Conservation (phyloP, 306 rosid species). For the Neltuma alba region DNA sequence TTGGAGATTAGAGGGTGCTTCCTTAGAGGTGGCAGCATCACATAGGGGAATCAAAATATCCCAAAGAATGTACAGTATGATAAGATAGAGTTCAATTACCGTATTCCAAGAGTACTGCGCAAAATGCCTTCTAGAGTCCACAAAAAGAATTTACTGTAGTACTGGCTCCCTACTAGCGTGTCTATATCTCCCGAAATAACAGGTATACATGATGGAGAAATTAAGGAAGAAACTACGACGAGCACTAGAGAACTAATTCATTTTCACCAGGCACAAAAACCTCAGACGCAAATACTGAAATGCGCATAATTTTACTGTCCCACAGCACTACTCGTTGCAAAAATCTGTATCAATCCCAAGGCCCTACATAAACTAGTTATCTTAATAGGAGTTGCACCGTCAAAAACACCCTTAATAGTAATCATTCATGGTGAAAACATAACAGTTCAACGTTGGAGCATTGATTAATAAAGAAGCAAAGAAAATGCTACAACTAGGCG, state of each 20-base stretch:
- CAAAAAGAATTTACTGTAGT: background rate
- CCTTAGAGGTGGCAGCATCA: background rate
- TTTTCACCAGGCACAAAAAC: background rate
- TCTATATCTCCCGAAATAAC: background rate
- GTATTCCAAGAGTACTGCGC: background rate
- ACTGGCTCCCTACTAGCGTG: constrained; percentile 7
- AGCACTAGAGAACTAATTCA: background rate
- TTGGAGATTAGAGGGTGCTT: background rate
- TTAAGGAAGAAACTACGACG: background rate
- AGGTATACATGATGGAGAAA: background rate
- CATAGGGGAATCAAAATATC: background rate
- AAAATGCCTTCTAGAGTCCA: background rate
- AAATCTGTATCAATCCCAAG: background rate
- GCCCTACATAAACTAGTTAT: background rate
- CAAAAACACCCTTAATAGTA: background rate
- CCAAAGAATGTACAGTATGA: background rate
- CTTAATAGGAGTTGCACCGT: background rate
- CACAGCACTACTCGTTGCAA: background rate
- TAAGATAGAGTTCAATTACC: background rate
- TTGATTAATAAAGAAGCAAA: background rate
- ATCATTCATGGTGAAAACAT: background rate
- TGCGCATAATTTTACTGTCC: background rate
- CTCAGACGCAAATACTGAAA: background rate
- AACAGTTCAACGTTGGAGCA: background rate
- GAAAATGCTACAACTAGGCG: background rate